phyloP scores from a whole-genome alignment of 23 red algal species.

The Chondrus crispus region DNA sequence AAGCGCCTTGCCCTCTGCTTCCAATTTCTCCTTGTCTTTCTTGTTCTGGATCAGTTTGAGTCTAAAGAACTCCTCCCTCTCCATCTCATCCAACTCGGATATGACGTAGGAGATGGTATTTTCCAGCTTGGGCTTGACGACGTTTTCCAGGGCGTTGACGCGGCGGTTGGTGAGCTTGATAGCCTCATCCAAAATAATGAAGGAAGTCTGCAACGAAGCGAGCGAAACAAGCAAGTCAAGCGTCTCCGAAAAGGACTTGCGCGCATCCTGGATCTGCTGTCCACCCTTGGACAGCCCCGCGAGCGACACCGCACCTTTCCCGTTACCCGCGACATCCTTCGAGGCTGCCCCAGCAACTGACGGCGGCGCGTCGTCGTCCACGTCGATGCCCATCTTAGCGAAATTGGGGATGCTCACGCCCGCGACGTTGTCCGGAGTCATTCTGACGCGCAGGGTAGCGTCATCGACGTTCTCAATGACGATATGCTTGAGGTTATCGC shows the following conservation, averaged over 20 bases:
- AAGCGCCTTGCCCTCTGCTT: slow-evolving; percentile 32
- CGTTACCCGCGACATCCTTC: slow-evolving; percentile 7
- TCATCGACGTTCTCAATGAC: slow-evolving; percentile 88
- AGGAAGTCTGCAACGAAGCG: slow-evolving; percentile 89
- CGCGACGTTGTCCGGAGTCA: slow-evolving; percentile 91
- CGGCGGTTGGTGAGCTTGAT: slow-evolving; percentile 98
- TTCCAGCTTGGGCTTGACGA: slow-evolving; percentile 87
- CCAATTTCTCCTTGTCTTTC: slow-evolving; percentile 78
- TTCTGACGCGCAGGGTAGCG: slow-evolving; percentile 68
- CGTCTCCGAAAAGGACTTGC: slow-evolving; percentile 75
- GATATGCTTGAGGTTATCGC: slow-evolving; percentile 84
- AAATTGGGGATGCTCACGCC: slow-evolving; percentile 90
- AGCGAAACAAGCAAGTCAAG: slow-evolving; percentile 80
- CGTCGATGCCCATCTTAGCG: not conserved
- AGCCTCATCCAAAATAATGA: slow-evolving; percentile 94
- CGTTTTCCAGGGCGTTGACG: slow-evolving; percentile 98
- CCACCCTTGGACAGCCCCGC: slow-evolving; percentile 88
- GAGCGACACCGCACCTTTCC: slow-evolving; percentile 29
- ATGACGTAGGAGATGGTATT: slow-evolving; percentile 95
- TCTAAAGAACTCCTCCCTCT: slow-evolving; percentile 99
- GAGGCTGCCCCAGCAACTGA: not conserved
- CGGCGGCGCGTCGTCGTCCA: not conserved
- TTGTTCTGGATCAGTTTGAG: slow-evolving; percentile 99
- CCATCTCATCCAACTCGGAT: slow-evolving; percentile 98
- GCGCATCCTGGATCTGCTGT: slow-evolving; percentile 75